Evolutionary conservation across 305 asterid genomes (phyloP).

Genomic region (Fraxinus ornus): DNA sequence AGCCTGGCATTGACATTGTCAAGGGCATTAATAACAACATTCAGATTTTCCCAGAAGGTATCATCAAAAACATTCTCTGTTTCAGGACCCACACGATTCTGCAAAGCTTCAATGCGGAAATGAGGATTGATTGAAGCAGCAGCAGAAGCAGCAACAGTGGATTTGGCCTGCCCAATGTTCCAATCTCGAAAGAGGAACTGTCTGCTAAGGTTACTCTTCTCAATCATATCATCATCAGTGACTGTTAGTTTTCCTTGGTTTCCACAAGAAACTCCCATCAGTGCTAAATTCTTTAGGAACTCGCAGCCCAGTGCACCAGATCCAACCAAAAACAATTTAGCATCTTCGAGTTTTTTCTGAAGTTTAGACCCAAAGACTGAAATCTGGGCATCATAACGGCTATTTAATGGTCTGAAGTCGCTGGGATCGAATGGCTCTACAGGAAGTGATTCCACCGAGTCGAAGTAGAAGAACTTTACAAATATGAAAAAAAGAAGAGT

Average conservation of each 20-base stretch:
- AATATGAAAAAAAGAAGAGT: constrained; percentile 16
- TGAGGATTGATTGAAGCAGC: constrained; percentile 63
- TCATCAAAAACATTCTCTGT: constrained; percentile 89
- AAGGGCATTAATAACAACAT: constrained; percentile 76
- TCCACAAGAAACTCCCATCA: constrained; percentile 91
- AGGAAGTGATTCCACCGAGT: constrained; percentile 92
- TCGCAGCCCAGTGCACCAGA: constrained; percentile 98
- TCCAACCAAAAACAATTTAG: constrained; percentile 79
- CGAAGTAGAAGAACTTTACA: constrained; percentile 86
- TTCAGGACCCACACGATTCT: constrained; percentile 88
- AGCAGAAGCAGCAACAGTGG: constrained; percentile 94
- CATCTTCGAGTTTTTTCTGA: constrained; percentile 83
- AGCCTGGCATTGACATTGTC: constrained; percentile 96
- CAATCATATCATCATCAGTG: constrained; percentile 94
- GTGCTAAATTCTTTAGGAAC: constrained; percentile 83
- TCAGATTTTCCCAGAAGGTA: constrained; percentile 84
- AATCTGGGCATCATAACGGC: constrained; percentile 94
- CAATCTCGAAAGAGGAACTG: constrained; percentile 97
- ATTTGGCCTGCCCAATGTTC: constrained; percentile 98
- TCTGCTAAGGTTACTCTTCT: constrained; percentile 94
- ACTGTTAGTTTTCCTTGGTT: constrained; percentile 64
- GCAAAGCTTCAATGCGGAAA: constrained; percentile 70
- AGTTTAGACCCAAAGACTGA: constrained; percentile 87
- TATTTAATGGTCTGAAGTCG: constrained; percentile 69
- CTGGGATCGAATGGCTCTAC: constrained; percentile 70